A percentile compares a stretch with the other conserved stretches of the same genome.
Evolutionary conservation across 192 early-diverging fungal genomes (phyloP).

Genomic region (Backusella liffmaniae): DNA sequence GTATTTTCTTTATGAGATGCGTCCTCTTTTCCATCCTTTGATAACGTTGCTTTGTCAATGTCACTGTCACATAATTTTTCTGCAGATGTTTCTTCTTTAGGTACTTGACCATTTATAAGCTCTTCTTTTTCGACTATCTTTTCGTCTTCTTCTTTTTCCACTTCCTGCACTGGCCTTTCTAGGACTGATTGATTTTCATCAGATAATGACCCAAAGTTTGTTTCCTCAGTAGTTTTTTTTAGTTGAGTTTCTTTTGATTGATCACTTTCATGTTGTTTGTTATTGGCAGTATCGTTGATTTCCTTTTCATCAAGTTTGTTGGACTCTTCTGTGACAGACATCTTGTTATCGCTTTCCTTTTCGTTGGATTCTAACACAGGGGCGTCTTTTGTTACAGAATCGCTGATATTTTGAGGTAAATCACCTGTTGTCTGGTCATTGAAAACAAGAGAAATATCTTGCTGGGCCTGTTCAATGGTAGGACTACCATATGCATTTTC

Average conservation of each 20-base stretch:
- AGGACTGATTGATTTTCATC: background rate
- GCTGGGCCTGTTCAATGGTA: background rate
- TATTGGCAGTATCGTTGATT: background rate
- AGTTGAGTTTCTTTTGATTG: background rate
- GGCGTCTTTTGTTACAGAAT: background rate
- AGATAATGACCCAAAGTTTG: background rate
- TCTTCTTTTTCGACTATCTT: background rate
- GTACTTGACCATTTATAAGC: background rate
- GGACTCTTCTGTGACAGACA: background rate
- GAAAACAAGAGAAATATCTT: background rate
- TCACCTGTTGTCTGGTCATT: background rate
- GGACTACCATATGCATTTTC: background rate
- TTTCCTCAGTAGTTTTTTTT: background rate
- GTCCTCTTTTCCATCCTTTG: background rate
- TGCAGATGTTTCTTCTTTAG: background rate
- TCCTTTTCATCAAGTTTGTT: background rate
- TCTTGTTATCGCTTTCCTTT: background rate
- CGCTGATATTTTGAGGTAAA: background rate
- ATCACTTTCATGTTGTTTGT: background rate
- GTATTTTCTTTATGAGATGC: background rate
- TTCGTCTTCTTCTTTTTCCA: background rate
- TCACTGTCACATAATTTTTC: background rate
- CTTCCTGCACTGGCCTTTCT: background rate
- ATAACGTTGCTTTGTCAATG: background rate
- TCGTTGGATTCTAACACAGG: background rate